Evolutionary conservation across 2,329 filamentous ascomycete species (phyloP).

Genomic region (Phialocephala subalpina): DNA sequence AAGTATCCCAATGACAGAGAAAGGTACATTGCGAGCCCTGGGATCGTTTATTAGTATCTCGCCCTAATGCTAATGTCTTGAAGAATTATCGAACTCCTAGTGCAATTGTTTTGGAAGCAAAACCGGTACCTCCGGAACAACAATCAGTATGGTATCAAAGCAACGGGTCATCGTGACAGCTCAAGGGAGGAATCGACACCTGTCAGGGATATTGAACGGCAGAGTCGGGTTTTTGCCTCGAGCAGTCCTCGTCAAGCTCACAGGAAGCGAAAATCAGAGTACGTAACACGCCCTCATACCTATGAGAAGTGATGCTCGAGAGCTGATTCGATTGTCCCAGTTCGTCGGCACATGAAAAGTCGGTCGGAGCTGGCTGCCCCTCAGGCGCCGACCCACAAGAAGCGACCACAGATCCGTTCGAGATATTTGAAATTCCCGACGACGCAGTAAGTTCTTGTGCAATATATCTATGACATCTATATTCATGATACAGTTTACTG

Average conservation of each 20-base stretch:
- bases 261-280: not conserved
- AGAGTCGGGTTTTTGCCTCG: not conserved
- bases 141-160: constrained; percentile 22
- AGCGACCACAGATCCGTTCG: not conserved
- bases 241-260: not conserved
- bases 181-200: constrained; percentile 16
- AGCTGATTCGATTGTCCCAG: not conserved
- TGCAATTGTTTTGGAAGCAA: constrained; percentile 33
- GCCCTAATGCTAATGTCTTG: constrained; percentile 13
- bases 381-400: not conserved
- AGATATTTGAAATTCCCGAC: constrained; percentile 16
- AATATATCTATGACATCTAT: not conserved
- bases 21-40: constrained; percentile 15
- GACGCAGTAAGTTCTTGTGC: constrained; percentile 2
- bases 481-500: not conserved
- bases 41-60: not conserved
- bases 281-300: not conserved
- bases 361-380: too few relatives aligned
- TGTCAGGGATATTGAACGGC: not conserved
- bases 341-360: not conserved
- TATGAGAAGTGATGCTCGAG: not conserved
- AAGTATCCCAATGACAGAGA: constrained; percentile 23
- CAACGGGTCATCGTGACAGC: constrained; percentile 1
- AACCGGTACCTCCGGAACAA: constrained; percentile 30
- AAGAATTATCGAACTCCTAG: constrained; percentile 29